Base-by-base conservation (phyloP, 352 stramenopile genomes). In the Saprolegnia diclina region DNA sequence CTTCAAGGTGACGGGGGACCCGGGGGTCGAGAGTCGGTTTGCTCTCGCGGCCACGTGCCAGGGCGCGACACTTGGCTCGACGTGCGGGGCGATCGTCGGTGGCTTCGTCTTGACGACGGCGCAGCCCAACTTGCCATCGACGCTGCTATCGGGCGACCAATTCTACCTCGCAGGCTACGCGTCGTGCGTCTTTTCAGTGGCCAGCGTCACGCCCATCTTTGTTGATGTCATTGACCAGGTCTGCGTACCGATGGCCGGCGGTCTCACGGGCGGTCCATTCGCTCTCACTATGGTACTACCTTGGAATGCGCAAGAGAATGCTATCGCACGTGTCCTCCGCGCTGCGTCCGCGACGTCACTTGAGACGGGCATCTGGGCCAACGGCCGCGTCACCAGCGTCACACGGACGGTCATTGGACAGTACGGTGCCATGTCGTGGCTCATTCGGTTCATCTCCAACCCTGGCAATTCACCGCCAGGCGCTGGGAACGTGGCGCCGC, bases 361-460 rank as follows among this genome's bases (percentile, higher is more conserved):
- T 1, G 75, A 88, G 67, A 64, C 56, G 10, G 74, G 66, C 19
- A 55, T 80, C 21, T 90, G 89, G 76, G 40, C 42, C 19, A 69
- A 46, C n/a, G 79, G 76, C n/a, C 82, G 89, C 53, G 78, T 82
- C 16, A 93, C 98, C 16, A 82, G 79, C 32, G 92, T 98, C 10
- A 74, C 78, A n/a, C 79, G 90, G 44, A 92, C 77, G 32, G 90
- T 98, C 38, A 82, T 97, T 37, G 93, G 94, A 44, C 97, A 98
- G 71, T 98, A 98, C 69, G 96, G 95, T 4, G 88, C 94, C 50
- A 90, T 97, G 57, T 91, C 97, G 64, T 99, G 94, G 92, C 75
- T 78, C 19, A 77, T 99, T 10, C 94, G 79, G 1, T 99, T 98
- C 71, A 97, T 96, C 18, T 83, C 92, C 22, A 99, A 98, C 70